These are phyloP conservation scores for Voacanga thouarsii DNA, from an alignment of 257 asterid species.

Conservation along the genomic window DNA sequence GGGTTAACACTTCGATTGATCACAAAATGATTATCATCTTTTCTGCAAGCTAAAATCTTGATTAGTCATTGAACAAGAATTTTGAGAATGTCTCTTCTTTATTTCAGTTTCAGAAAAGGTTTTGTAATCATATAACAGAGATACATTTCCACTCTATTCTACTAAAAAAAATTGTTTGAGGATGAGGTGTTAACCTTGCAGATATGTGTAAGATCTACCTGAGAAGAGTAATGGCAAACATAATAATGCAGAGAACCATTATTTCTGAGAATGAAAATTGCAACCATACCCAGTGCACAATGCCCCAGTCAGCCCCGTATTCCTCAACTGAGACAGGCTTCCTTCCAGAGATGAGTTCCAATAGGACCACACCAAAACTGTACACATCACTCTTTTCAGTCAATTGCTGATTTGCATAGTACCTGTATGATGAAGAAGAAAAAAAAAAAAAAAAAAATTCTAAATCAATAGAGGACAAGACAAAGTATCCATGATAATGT, in stretches of 20 bases:
- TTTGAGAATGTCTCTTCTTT: neutral
- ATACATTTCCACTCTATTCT: neutral
- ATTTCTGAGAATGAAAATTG: neutral
- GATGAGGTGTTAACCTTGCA: neutral
- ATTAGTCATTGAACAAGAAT: neutral
- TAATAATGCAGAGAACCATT: neutral
- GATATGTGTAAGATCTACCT: neutral
- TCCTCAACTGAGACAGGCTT: constrained; percentile 82
- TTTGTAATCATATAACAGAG: neutral
- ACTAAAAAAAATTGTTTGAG: neutral
- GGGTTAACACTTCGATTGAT: no score
- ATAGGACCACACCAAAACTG: constrained; percentile 90
- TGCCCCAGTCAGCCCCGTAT: constrained; percentile 93
- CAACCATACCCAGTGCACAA: constrained; percentile 90
- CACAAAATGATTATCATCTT: no score
- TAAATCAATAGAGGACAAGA: neutral
- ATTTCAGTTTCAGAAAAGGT: neutral
- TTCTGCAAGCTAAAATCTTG: no score
- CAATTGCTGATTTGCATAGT: constrained; percentile 91
- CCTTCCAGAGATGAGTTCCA: constrained; percentile 90
- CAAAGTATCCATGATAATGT: neutral
- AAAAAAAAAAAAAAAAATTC: no score
- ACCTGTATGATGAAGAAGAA: constrained; percentile 37
- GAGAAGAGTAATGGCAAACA: neutral
- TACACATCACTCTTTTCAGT: constrained; percentile 97